Evolutionary conservation across 495 filamentous ascomycete genomes (phyloP).

Genomic region (Neohortaea acidophila): DNA sequence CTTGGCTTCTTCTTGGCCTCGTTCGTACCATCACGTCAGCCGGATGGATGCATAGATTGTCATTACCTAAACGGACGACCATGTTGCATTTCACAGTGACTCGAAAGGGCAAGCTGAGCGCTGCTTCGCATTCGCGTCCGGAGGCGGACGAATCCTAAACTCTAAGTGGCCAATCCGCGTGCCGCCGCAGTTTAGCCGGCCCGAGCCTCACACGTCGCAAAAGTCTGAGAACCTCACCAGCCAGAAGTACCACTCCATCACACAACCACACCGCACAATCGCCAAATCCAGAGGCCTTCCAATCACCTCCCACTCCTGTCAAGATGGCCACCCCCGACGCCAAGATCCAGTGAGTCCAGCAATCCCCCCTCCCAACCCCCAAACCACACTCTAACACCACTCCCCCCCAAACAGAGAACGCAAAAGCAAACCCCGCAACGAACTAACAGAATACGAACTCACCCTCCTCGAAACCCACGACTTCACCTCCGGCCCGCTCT

Average conservation of each 20-base stretch:
- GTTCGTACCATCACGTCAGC: too few relatives aligned
- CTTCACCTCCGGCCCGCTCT: conserved; percentile 71
- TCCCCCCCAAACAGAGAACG: conserved; percentile 46
- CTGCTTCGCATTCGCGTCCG: too few relatives aligned
- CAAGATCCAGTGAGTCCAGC: conserved; percentile 66
- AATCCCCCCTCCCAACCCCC: conserved; percentile 8
- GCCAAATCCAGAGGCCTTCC: neutral
- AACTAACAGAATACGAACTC: conserved; percentile 84
- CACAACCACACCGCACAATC: neutral
- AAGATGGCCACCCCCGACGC: conserved; percentile 48
- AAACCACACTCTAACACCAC: conserved; percentile 6
- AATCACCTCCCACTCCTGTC: conserved; percentile 15
- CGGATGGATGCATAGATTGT: too few relatives aligned
- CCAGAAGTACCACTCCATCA: neutral
- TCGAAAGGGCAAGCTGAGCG: too few relatives aligned
- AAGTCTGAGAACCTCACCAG: too few relatives aligned
- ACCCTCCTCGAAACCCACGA: conserved; percentile 78
- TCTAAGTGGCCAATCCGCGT: too few relatives aligned
- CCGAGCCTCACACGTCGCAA: too few relatives aligned
- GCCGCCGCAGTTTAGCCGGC: too few relatives aligned
- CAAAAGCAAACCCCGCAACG: conserved; percentile 60
- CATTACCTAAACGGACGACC: too few relatives aligned
- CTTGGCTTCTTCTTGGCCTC: too few relatives aligned
- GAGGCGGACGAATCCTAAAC: too few relatives aligned
- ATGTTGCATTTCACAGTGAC: too few relatives aligned